phyloP scores from a whole-genome alignment of 306 rosid species.

The Fragaria nilgerrensis region DNA sequence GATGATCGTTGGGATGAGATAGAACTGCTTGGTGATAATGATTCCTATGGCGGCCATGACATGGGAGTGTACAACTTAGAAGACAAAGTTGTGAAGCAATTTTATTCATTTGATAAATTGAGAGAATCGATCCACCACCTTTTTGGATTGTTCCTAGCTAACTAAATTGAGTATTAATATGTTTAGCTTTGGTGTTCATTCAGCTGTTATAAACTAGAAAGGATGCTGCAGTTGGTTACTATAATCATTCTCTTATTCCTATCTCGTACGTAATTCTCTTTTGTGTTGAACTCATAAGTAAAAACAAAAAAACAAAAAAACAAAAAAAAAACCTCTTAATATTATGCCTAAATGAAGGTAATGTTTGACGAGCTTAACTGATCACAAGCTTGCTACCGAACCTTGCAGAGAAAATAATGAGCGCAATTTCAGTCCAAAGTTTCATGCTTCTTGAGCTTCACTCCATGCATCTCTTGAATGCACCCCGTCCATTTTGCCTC shows the following conservation, averaged over 20 bases:
- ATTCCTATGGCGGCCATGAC: constrained; percentile 5
- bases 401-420: background rate
- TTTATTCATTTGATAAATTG: background rate
- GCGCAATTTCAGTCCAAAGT: background rate
- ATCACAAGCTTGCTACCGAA: background rate
- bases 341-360: no score
- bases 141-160: constrained; percentile 12
- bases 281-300: no score
- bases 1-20: constrained; percentile 18
- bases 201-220: no score
- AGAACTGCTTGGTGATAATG: background rate
- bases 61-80: constrained; percentile 14
- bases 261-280: no score
- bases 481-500: background rate
- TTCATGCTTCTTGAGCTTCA: constrained; percentile 41
- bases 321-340: no score
- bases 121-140: constrained; percentile 6
- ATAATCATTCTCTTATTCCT: no score
- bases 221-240: no score
- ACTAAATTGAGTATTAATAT: background rate
- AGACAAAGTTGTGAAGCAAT: constrained; percentile 4
- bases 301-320: no score
- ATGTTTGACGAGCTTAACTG: no score
- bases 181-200: no score
- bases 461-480: constrained; percentile 21